Conservation (phyloP, 108 stramenopile genomes). For the Skeletonema grethae region DNA sequence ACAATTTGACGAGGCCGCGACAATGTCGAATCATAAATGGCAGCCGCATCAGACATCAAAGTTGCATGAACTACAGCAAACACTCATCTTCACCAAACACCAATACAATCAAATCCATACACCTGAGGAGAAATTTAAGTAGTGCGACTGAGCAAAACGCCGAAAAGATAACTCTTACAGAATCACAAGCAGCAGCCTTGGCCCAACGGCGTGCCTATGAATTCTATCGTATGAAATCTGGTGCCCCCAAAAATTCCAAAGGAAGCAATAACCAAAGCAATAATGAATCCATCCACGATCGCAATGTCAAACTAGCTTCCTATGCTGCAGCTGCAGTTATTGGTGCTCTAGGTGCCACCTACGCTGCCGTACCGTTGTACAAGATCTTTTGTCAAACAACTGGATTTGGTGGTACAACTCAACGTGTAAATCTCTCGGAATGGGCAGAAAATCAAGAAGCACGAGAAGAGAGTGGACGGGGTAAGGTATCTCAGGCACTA, state of each 20-base stretch:
- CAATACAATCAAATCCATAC: neutral
- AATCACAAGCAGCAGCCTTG: conserved; percentile 33
- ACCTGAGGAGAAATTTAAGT: conserved; percentile 1
- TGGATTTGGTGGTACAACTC: conserved; percentile 98
- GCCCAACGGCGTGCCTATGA: conserved; percentile 71
- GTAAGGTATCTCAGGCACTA: conserved; percentile 33
- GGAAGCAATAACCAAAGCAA: conserved; percentile 20
- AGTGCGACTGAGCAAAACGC: neutral
- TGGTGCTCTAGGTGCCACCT: conserved; percentile 86
- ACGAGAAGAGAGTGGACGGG: conserved; percentile 33
- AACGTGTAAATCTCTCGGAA: conserved; percentile 70
- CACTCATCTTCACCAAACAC: neutral
- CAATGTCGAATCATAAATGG: neutral
- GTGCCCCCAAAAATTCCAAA: conserved; percentile 23
- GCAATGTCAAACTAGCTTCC: conserved; percentile 74
- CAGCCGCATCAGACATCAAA: neutral
- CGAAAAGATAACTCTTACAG: conserved; percentile 17
- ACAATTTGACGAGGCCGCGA: neutral
- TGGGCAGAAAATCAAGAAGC: conserved; percentile 47
- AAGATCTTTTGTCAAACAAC: conserved; percentile 99
- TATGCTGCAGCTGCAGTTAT: conserved; percentile 79
- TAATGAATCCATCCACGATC: conserved; percentile 59
- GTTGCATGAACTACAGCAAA: neutral
- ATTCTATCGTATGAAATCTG: conserved; percentile 56
- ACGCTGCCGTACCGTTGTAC: conserved; percentile 98